A percentile compares a stretch with the other conserved stretches of the same genome.
phyloP scores from a whole-genome alignment of 371 early-diverging fungal species.

The Apophysomyces variabilis region DNA sequence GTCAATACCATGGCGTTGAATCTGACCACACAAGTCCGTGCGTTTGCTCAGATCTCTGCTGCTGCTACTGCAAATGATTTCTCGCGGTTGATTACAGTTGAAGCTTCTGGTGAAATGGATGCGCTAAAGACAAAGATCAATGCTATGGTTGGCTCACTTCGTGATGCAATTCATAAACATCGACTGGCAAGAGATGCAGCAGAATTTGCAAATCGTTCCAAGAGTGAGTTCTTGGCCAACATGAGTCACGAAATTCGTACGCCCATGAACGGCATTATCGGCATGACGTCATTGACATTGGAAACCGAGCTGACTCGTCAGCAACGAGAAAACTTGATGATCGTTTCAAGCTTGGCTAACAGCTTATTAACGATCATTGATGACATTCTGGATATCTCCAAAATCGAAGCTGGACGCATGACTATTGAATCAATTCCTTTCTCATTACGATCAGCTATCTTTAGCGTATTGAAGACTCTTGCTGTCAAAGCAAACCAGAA shows the following conservation, averaged over 20 bases:
- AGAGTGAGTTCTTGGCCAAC: conserved; percentile 78
- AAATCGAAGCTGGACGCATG: conserved; percentile 84
- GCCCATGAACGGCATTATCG: conserved; percentile 82
- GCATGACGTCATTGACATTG: conserved; percentile 71
- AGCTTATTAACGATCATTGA: conserved; percentile 77
- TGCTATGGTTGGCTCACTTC: conserved; percentile 69
- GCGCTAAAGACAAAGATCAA: conserved; percentile 80
- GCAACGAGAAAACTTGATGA: conserved; percentile 78
- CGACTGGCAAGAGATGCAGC: conserved; percentile 75
- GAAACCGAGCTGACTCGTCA: conserved; percentile 66
- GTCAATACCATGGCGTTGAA: conserved; percentile 59
- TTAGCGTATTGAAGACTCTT: conserved; percentile 70
- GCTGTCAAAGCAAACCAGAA: conserved; percentile 73
- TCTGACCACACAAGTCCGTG: conserved; percentile 63
- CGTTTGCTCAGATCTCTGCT: conserved; percentile 65
- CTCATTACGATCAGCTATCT: conserved; percentile 68
- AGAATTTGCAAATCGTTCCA: conserved; percentile 74
- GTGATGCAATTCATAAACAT: conserved; percentile 75
- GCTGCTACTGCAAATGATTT: conserved; percentile 73
- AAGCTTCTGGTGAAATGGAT: conserved; percentile 79
- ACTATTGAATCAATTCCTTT: conserved; percentile 71
- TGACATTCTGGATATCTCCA: conserved; percentile 83
- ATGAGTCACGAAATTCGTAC: conserved; percentile 81
- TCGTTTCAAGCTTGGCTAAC: conserved; percentile 69
- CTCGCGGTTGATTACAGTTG: conserved; percentile 68